Evolutionary conservation across 306 rosid species (phyloP), one percentile per base, ranked within the genome.

Genomic region (Purshia tridentata): DNA sequence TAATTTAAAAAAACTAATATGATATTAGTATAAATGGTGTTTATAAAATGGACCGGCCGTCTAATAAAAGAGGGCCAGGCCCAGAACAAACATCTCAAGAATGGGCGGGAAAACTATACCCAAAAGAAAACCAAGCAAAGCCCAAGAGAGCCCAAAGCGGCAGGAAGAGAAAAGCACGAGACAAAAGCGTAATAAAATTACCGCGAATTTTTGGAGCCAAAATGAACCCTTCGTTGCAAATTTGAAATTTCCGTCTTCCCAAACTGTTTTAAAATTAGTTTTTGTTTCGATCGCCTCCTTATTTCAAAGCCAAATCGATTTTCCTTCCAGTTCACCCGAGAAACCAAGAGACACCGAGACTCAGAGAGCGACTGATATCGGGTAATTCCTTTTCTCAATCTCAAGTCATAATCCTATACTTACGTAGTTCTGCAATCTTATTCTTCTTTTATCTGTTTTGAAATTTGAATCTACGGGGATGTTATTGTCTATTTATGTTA

Each of bases 131-230:
- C 35, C 35, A 3, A 29, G 35, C 35, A 29, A 29, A 29, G 35
- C 35, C 35, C 35, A 29, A 29, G 35, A 29, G 35, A 29, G 35
- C 1, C 35, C 2, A 29, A 29, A 29, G 1, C 1, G 35, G 35
- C 35, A 29, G 35, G 35, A 29, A 29, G 1, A 29, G 35, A 3
- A 29, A 29, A 29, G 35, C 2, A 29, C 35, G 35, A 29, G 35
- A 29, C 35, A 29, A 61, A 40, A 18, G 6, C 1, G 13, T 62
- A n/a, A n/a, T n/a, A 11, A 12, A 12, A 3, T 18, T 69, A n/a
- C 40, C 41, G 63, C 62, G 20, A 40, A 18, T n/a, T 48, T 29
- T 67, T 67, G 57, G 72, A 48, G 70, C 70, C 70, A 67, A 67
- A 67, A 23, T 23, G 44, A 16, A 48, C 44, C 44, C 15, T 18